phyloP scores from a whole-genome alignment of 2,329 filamentous ascomycete genomes.

The Lachnellula cervina region DNA sequence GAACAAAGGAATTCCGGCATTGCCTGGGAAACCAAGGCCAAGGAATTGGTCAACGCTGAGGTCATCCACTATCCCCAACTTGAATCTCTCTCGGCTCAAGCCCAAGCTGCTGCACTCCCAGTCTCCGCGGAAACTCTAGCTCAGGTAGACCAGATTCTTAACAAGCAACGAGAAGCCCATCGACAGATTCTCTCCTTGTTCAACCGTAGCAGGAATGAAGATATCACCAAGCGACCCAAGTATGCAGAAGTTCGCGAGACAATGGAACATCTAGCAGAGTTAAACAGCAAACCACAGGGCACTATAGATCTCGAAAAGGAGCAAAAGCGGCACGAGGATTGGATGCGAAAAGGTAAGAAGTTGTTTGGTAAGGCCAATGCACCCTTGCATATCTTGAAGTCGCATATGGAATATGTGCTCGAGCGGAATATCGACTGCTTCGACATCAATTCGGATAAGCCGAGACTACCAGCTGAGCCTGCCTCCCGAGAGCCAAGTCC shows the following conservation, averaged over 20 bases:
- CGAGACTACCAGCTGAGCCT: conserved; percentile 84
- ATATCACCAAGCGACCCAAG: conserved; percentile 74
- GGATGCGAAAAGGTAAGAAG: conserved; percentile 98
- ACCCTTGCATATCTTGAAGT: conserved; percentile 89
- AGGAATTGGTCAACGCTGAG: conserved; percentile 88
- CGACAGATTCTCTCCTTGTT: conserved; percentile 79
- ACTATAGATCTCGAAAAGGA: conserved; percentile 92
- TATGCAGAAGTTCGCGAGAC: conserved; percentile 89
- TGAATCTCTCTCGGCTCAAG: conserved; percentile 84
- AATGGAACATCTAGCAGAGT: conserved; percentile 77
- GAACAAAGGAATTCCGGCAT: conserved; percentile 74
- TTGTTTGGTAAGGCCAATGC: conserved; percentile 97
- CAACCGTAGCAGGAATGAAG: conserved; percentile 67
- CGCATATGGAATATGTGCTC: conserved; percentile 89
- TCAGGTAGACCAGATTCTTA: conserved; percentile 83
- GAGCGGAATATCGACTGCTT: conserved; percentile 90
- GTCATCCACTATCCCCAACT: conserved; percentile 90
- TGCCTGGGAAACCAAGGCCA: conserved; percentile 88
- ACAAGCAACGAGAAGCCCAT: conserved; percentile 93
- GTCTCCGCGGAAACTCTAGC: conserved; percentile 77
- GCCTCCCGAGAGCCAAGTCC: conserved; percentile 77
- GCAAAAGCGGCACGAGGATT: conserved; percentile 92
- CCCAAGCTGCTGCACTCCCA: conserved; percentile 62
- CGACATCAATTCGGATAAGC: conserved; percentile 77
- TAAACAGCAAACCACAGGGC: conserved; percentile 88